Evolutionary conservation across 2,329 filamentous ascomycete genomes (phyloP), one percentile per base, ranked within the genome.

Genomic region (Penicillium griseofulvum): DNA sequence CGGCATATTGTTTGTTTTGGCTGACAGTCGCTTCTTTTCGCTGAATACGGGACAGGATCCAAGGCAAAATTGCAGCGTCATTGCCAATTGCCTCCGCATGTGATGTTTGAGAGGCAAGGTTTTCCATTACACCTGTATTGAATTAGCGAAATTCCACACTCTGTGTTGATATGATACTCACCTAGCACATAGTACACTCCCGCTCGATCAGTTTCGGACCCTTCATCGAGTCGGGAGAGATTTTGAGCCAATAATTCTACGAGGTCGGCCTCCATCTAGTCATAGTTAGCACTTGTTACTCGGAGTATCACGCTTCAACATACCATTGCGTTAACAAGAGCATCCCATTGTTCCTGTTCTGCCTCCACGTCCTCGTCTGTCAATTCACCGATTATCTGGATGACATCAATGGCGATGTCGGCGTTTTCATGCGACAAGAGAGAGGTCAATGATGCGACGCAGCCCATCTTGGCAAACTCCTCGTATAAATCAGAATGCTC

Each of bases 1-100:
- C 91, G 0, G 91, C 84, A 71, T 97, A 99, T 71, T 97, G 93
- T 71, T 94, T 96, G 71, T 99, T 99, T 70, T 99, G 94, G 5
- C 85, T 81, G 0, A 95, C 84, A 0, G 80, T 78, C 4, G 77
- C 77, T 70, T 96, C 91, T 48, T 82, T 81, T 53, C 80, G 81
- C 63, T 88, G 85, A 58, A 91, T 88, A 47, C 94, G 84, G 47
- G 81, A 75, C 34, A 96, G 77, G 3, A 99, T 81, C 91, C 91
- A 97, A 42, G 82, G 77, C 8, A 97, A 70, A 0, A 96, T 77
- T 8, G 77, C 78, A 6, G 85, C 83, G 56, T 93, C 84, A 56
- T 82, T 77, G 4, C 87, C 90, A 47, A 97, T 85, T 38, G 81
- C 84, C 60, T 91, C 87, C 2, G 89, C 86, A 14, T 89, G 82